Base-by-base conservation (phyloP, 2,329 filamentous ascomycete species). In the Pseudogymnoascus sp. region DNA sequence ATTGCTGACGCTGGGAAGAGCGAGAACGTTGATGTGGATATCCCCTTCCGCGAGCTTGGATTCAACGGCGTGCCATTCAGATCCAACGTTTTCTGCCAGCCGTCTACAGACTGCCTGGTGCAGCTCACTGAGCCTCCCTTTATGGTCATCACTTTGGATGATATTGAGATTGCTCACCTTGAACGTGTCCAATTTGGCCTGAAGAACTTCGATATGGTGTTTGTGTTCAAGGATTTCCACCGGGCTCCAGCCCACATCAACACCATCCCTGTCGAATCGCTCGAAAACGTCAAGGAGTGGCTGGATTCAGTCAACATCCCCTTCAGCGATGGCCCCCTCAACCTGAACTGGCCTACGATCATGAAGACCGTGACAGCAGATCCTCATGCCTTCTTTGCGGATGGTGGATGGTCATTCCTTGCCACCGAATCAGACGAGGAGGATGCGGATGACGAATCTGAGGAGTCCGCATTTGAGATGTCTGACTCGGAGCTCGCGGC, bases 361-460 rank as follows among this genome's bases (percentile, higher is more conserved):
- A 99, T 99, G 92, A 99, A 99, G 82, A 99, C 94, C 0, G 92
- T 99, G 25, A 93, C 89, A 18, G 87, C 89, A 36, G 92, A 99
- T 72, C 90, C 94, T 2, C 93, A 99, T 72, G 85, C 88, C 68
- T 99, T 99, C 84, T 99, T 97, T 75, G 85, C 82, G 3, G 93
- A 97, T 66, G 94, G 95, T 33, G 94, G 94, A 50, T 99, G 94
- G 94, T 88, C 86, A 1, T 97, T 99, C 83, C 74, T 99, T 63
- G 86, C 87, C 60, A 87, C 87, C 36, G 93, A 97, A 63, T 92
- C 88, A 0, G 94, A 97, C 70, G 90, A 89, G 12, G 92, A 96
- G 66, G 90, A 83, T 43, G 84, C 78, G 1, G 86, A 85, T 1
- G 86, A 89, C 65, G 90, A 94, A 60, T 89, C 94, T 64, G 89